Percentiles rank a stretch among this genome's conserved stretches.
Conservation (phyloP, 1,284 basidiomycete genomes). For the Moesziomyces globuligerus region DNA sequence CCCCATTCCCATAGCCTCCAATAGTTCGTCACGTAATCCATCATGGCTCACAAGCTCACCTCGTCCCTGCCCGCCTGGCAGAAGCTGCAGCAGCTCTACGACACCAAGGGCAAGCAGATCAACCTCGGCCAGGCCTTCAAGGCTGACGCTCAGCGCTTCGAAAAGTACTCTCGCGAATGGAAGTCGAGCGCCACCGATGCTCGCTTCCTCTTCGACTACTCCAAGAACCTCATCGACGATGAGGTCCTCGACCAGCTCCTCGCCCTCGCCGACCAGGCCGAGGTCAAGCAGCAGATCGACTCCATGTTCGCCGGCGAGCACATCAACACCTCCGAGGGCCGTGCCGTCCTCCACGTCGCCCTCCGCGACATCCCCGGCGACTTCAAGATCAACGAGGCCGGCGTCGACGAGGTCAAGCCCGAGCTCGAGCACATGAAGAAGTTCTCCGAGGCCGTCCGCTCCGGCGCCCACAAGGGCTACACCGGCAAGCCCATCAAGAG, state of each 20-base stretch:
- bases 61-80: conserved; percentile 76
- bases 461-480: conserved; percentile 93
- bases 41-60: conserved; percentile 56
- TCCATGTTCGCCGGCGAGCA: conserved; percentile 95
- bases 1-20: conserved; percentile 7
- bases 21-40: conserved; percentile 2
- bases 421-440: conserved; percentile 91
- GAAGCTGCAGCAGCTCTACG: conserved; percentile 86
- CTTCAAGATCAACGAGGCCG: conserved; percentile 78
- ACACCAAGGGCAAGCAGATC: conserved; percentile 78
- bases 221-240: conserved; percentile 93
- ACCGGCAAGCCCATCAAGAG: conserved; percentile 93
- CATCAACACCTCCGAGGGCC: conserved; percentile 97
- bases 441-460: conserved; percentile 86
- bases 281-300: conserved; percentile 85
- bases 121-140: conserved; percentile 91
- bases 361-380: conserved; percentile 80
- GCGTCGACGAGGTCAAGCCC: conserved; percentile 81
- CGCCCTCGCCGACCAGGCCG: conserved; percentile 83
- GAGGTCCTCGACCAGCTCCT: conserved; percentile 79
- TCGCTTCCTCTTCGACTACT: conserved; percentile 91
- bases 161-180: conserved; percentile 81
- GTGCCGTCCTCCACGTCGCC: conserved; percentile 93
- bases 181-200: conserved; percentile 75
- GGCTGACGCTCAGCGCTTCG: conserved; percentile 85